These are phyloP conservation scores for Phytophthora foliorum DNA, from an alignment of 352 stramenopile genomes.

Conservation along the genomic window DNA sequence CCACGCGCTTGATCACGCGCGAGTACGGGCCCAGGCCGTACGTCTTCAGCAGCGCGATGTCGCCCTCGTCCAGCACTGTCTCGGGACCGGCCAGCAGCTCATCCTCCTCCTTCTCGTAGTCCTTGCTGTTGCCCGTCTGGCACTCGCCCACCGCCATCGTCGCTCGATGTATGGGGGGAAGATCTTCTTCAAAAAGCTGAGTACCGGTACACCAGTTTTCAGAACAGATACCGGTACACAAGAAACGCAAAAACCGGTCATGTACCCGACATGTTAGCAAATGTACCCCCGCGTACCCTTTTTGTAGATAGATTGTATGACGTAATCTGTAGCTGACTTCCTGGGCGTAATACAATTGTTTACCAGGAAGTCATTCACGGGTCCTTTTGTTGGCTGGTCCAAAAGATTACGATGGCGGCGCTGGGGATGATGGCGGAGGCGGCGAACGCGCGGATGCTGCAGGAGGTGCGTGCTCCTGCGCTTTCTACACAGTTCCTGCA, in stretches of 20 bases:
- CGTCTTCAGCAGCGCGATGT: conserved; percentile 99
- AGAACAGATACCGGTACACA: too few species aligned
- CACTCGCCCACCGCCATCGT: conserved; percentile 88
- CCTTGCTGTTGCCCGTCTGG: conserved; percentile 96
- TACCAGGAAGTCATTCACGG: not conserved
- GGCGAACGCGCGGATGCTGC: conserved; percentile 64
- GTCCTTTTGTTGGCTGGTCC: not conserved
- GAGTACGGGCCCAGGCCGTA: conserved; percentile 99
- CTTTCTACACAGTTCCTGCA: not conserved
- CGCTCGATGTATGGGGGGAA: conserved; percentile 3
- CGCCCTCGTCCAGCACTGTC: conserved; percentile 93
- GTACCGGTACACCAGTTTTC: too few species aligned
- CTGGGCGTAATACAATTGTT: not conserved
- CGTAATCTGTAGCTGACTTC: not conserved
- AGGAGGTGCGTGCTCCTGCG: conserved; percentile 50
- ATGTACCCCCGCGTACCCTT: not conserved
- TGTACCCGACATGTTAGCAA: too few species aligned
- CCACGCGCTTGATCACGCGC: conserved; percentile 96
- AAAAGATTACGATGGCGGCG: conserved; percentile 30
- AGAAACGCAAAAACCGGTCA: too few species aligned
- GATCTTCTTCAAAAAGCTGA: conserved; percentile 11
- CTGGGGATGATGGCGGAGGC: conserved; percentile 48
- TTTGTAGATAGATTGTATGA: too few species aligned
- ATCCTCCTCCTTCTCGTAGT: conserved; percentile 96
- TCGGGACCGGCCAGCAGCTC: conserved; percentile 82